Conservation (phyloP, 495 filamentous ascomycete genomes). For the Xeromyces bisporus region DNA sequence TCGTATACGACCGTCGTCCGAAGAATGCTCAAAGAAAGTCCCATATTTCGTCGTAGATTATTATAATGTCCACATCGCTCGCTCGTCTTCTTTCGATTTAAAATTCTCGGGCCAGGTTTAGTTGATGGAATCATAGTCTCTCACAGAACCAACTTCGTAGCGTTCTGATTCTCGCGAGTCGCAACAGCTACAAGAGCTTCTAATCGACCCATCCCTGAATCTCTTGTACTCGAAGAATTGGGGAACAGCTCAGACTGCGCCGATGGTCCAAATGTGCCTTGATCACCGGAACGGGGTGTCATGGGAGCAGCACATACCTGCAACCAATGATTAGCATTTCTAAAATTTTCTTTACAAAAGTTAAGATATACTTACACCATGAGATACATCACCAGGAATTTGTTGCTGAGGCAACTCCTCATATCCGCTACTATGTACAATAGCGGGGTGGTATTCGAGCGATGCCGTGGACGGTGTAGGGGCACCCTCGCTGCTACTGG, state of each 20-base stretch:
- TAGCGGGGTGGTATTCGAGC: slow-evolving; percentile 45
- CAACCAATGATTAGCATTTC: slow-evolving; percentile 7
- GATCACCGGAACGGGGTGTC: slow-evolving; percentile 20
- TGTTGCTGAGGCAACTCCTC: slow-evolving; percentile 35
- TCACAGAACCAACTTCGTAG: slow-evolving; percentile 27
- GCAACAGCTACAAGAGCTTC: slow-evolving; percentile 83
- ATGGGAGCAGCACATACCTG: slow-evolving; percentile 23
- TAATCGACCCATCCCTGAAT: slow-evolving; percentile 48
- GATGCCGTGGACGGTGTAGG: slow-evolving; percentile 46
- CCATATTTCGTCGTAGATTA: too few relatives aligned
- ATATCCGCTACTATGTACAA: slow-evolving; percentile 46
- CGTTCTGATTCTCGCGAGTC: slow-evolving; percentile 58
- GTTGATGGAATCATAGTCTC: too few relatives aligned
- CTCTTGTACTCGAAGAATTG: slow-evolving; percentile 12
- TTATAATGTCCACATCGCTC: too few relatives aligned
- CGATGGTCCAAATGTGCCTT: slow-evolving; percentile 15
- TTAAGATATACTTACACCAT: slow-evolving; percentile 16
- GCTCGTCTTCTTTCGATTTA: too few relatives aligned
- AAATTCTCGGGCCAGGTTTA: too few relatives aligned
- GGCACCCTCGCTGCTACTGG: slow-evolving; percentile 53
- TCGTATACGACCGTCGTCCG: too few relatives aligned
- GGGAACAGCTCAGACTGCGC: slow-evolving; percentile 17
- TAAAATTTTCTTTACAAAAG: neutral
- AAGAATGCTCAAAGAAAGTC: too few relatives aligned
- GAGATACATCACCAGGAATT: slow-evolving; percentile 23